Evolutionary conservation across 768 basidiomycete genomes (phyloP).

Genomic region (Hemileccinum rubropunctum): DNA sequence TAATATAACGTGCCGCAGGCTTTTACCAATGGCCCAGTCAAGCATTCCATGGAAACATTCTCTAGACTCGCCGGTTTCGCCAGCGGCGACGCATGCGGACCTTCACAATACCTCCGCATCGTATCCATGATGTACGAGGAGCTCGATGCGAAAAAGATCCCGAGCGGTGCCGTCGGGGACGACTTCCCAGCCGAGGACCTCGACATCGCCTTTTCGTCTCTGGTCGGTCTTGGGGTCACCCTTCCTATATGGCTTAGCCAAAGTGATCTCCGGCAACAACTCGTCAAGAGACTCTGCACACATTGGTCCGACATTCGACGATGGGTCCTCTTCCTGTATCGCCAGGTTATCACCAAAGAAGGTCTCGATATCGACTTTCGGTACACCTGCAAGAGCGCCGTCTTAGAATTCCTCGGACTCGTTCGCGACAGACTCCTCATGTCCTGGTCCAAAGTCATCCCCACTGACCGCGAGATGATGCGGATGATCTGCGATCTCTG

Average conservation of each 20-base stretch:
- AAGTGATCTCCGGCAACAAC: constrained; percentile 9
- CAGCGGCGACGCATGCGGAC: constrained; percentile 9
- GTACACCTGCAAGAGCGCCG: constrained; percentile 21
- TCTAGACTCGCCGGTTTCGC: constrained; percentile 14
- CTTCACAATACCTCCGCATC: constrained; percentile 23
- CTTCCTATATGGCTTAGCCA: constrained; percentile 24
- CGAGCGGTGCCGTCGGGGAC: constrained; percentile 2
- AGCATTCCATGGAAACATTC: constrained; percentile 13
- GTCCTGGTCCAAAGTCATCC: constrained; percentile 25
- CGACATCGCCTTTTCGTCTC: constrained; percentile 10
- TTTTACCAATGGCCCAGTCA: constrained; percentile 13
- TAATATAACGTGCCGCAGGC: constrained; percentile 4
- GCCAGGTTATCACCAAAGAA: constrained; percentile 8
- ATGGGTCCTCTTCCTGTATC: constrained; percentile 26
- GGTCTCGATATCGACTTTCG: constrained; percentile 10
- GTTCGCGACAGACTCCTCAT: constrained; percentile 23
- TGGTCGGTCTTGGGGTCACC: constrained; percentile 22
- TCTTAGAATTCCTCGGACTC: constrained; percentile 28
- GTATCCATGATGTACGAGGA: constrained; percentile 20
- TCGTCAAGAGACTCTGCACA: constrained; percentile 12
- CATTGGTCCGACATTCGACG: constrained; percentile 27
- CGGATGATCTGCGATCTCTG: constrained; percentile 27
- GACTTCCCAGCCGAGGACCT: constrained; percentile 7
- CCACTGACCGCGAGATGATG: constrained; percentile 27
- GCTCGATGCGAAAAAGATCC: constrained; percentile 21